Percentiles rank a stretch among this genome's conserved stretches.
Evolutionary conservation across 768 basidiomycete genomes (phyloP).

Genomic region (Termitomyces bulborhizus): DNA sequence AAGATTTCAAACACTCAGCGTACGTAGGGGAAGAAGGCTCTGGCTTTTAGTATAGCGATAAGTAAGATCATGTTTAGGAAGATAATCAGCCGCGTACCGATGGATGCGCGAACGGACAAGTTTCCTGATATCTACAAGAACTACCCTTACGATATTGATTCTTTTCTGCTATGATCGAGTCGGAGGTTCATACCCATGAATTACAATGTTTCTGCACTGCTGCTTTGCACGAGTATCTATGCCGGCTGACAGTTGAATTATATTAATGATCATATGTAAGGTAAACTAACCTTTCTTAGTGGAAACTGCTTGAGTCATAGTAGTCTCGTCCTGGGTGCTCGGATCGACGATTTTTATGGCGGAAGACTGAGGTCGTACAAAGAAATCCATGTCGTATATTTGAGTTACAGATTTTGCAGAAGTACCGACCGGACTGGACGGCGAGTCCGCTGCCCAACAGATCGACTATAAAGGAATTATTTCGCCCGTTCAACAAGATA

Average conservation of each 20-base stretch:
- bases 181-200: conserved; percentile 64
- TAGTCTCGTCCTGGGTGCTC: conserved; percentile 32
- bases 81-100: conserved; percentile 36
- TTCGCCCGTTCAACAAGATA: no score
- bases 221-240: conserved; percentile 55
- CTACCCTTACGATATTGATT: conserved; percentile 27
- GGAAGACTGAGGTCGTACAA: conserved; percentile 54
- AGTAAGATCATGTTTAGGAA: neutral
- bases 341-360: conserved; percentile 74
- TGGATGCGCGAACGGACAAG: conserved; percentile 81
- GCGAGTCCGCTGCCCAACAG: conserved; percentile 15
- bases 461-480: no score
- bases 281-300: conserved; percentile 51
- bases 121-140: conserved; percentile 80
- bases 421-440: conserved; percentile 10
- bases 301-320: conserved; percentile 24
- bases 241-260: conserved; percentile 2
- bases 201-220: conserved; percentile 87
- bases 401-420: neutral
- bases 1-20: conserved; percentile 9
- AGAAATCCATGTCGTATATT: conserved; percentile 53
- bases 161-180: neutral
- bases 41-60: conserved; percentile 12
- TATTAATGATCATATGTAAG: neutral
- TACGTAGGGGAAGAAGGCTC: conserved; percentile 23